Evolutionary conservation across 441 rosid species (phyloP).

Genomic region (Populus tomentosa): DNA sequence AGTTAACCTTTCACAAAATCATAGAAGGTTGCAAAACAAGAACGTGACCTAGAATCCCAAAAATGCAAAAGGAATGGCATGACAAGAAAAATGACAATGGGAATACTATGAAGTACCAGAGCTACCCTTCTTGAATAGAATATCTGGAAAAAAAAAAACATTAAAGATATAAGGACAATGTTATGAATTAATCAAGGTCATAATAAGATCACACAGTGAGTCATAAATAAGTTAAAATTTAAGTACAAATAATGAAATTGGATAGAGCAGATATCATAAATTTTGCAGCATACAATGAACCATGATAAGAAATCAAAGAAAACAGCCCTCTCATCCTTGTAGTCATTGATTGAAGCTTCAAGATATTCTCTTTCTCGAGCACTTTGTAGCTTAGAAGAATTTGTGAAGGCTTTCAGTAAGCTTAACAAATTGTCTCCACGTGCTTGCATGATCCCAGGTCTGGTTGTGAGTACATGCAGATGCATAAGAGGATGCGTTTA

Average conservation of each 20-base stretch:
- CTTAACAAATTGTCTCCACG: constrained; percentile 92
- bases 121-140: constrained; percentile 76
- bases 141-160: constrained; percentile 51
- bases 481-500: constrained; percentile 32
- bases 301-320: constrained; percentile 91
- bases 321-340: constrained; percentile 64
- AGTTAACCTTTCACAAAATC: constrained; percentile 74
- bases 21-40: constrained; percentile 47
- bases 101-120: constrained; percentile 65
- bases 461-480: constrained; percentile 42
- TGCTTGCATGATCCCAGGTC: constrained; percentile 99
- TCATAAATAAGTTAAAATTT: not conserved
- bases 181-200: not conserved
- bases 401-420: constrained; percentile 69
- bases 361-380: constrained; percentile 53
- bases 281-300: constrained; percentile 55
- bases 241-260: constrained; percentile 4
- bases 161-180: constrained; percentile 18
- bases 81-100: constrained; percentile 53
- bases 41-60: constrained; percentile 37
- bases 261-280: constrained; percentile 4
- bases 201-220: not conserved
- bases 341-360: constrained; percentile 29
- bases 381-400: constrained; percentile 63
- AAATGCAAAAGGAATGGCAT: constrained; percentile 62